phyloP scores from a whole-genome alignment of 345 rosid genomes.

The Pistacia atlantica region DNA sequence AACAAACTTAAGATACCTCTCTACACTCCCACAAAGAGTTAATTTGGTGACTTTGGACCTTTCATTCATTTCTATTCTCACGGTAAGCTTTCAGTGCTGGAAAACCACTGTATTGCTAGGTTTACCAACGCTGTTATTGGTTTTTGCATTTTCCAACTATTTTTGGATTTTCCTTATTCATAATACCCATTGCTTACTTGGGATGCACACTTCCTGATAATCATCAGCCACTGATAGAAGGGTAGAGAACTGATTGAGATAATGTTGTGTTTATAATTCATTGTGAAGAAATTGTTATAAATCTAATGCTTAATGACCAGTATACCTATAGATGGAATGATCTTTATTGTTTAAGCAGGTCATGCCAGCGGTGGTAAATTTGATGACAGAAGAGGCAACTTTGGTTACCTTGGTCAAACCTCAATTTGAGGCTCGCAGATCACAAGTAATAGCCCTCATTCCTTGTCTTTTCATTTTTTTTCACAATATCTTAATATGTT shows the following conservation, averaged over 20 bases:
- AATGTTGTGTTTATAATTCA: neutral
- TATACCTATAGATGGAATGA: neutral
- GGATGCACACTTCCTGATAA: neutral
- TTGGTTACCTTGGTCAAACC: conserved; percentile 86
- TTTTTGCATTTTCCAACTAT: neutral
- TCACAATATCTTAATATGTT: neutral
- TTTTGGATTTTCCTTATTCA: neutral
- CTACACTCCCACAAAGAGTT: conserved; percentile 80
- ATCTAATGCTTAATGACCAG: neutral
- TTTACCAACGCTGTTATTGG: neutral
- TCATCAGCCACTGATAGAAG: neutral
- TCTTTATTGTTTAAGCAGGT: conserved; percentile 47
- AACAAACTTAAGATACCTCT: conserved; percentile 84
- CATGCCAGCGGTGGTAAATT: conserved; percentile 85
- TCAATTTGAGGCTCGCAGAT: conserved; percentile 90
- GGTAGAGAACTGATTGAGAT: neutral
- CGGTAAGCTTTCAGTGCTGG: conserved; percentile 44
- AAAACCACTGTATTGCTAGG: neutral
- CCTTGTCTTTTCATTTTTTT: neutral
- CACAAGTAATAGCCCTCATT: conserved; percentile 56
- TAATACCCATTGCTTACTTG: neutral
- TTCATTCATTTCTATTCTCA: conserved; percentile 88
- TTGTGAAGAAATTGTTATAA: neutral
- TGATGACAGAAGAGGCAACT: conserved; percentile 78
- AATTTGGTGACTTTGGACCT: conserved; percentile 96